Evolutionary conservation across 768 basidiomycete genomes (phyloP), one percentile per base, ranked within the genome.

Genomic region (Pisolithus marmoratus): DNA sequence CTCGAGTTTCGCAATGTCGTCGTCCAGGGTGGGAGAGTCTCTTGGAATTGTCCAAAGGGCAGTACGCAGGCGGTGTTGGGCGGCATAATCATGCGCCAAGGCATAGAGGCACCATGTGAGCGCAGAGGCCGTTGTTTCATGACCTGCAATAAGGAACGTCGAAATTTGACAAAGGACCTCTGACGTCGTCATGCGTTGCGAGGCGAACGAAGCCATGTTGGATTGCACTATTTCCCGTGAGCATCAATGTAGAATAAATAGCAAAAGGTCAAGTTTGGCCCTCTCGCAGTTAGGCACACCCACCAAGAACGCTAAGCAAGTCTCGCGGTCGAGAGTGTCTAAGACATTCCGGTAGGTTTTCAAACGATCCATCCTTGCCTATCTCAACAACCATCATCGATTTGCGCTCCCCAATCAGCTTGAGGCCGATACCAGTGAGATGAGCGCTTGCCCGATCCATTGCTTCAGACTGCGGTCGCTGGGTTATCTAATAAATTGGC

Each of bases 71-170:
- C 63, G 63, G 19, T 57, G 53, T 59, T 85, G 84, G n/a, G 66
- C 63, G 3, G 62, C 64, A 0, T 75, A 76, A 44, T 75, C 61
- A 50, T 72, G 69, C 6, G 76, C 68, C 49, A 87, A 75, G 40
- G 77, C 74, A 61, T 81, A 83, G 3, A 87, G 70, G 50, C 77
- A 78, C 83, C 83, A 87, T 7, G 81, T 74, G 15, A 85, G 68
- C 4, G 82, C 78, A 6, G 73, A 73, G 1, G 80, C 72, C 17
- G 77, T 77, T 1, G 83, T 83, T 62, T 86, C 84, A 67, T 87
- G 79, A 11, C 85, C 84, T 5, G 82, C 80, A 14, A 79, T 73
- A 27, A 85, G 71, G 61, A 85, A 84, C 0, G 81, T 84, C 11
- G 78, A 76, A 54, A 85, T 84, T 56, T 84, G 85, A 57, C 74